Percentiles rank a stretch among this genome's conserved stretches.
Conservation (phyloP, 257 asterid genomes). For the Gentiana macrophylla region DNA sequence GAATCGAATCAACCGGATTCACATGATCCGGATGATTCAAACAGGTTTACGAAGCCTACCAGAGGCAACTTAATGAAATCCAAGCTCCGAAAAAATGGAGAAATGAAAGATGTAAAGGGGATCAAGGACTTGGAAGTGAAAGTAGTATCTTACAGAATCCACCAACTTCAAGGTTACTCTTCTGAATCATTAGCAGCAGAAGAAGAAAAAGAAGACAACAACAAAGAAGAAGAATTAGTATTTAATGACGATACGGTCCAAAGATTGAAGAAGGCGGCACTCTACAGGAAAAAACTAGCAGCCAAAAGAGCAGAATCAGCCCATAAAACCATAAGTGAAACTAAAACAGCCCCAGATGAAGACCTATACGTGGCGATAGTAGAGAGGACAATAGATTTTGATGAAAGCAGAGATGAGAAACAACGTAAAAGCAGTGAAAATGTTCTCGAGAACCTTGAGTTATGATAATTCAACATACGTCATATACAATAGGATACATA, state of each 20-base stretch:
- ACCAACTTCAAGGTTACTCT: constrained; percentile 8
- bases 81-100: no score
- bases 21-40: no score
- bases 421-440: constrained; percentile 5
- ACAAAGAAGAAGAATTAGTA: constrained; percentile 48
- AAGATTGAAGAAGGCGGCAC: constrained; percentile 6
- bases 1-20: no score
- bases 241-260: constrained; percentile 1
- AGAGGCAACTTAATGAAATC: no score
- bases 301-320: constrained; percentile 38
- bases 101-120: neutral
- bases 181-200: constrained; percentile 6
- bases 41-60: no score
- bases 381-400: constrained; percentile 17
- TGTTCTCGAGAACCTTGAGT: neutral
- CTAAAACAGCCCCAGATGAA: constrained; percentile 10
- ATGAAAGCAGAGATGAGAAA: constrained; percentile 33
- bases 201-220: constrained; percentile 37
- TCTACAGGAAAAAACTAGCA: constrained; percentile 25
- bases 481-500: no score
- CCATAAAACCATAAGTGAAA: constrained; percentile 16
- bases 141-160: constrained; percentile 1
- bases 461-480: neutral
- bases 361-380: constrained; percentile 9
- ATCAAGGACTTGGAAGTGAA: no score